phyloP scores from a whole-genome alignment of 176 grass and related monocot species.

The Carex pumila region DNA sequence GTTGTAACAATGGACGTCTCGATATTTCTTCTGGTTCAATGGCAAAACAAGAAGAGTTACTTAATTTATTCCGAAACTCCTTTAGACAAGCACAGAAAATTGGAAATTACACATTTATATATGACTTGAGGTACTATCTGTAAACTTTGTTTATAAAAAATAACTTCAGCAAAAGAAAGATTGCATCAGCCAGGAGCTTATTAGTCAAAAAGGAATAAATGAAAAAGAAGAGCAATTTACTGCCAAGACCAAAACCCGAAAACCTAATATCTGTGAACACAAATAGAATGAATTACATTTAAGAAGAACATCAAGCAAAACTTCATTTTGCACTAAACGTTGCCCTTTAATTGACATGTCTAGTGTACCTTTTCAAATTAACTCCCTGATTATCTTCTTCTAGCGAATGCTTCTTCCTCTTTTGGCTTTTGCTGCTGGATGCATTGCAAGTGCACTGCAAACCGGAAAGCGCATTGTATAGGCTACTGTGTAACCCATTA shows the following conservation, averaged over 20 bases:
- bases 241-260: not conserved
- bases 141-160: not conserved
- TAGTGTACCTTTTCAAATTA: not conserved
- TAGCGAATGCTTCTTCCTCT: not conserved
- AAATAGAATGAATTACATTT: not conserved
- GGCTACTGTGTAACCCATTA: not conserved
- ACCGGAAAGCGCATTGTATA: conserved; percentile 7
- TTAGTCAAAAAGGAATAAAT: not conserved
- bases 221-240: not conserved
- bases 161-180: not conserved
- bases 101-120: not conserved
- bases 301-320: not conserved
- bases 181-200: not conserved
- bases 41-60: not conserved
- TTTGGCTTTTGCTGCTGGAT: not conserved
- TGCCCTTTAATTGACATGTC: not conserved
- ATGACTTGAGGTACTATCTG: not conserved
- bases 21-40: conserved; percentile 5
- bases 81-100: not conserved
- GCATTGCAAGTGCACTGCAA: not conserved
- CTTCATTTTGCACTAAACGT: not conserved
- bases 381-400: not conserved
- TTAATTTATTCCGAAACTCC: not conserved
- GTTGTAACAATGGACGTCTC: not conserved
- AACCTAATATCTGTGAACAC: not conserved